phyloP scores from a whole-genome alignment of 2,329 filamentous ascomycete genomes.

The Aspergillus uvarum region DNA sequence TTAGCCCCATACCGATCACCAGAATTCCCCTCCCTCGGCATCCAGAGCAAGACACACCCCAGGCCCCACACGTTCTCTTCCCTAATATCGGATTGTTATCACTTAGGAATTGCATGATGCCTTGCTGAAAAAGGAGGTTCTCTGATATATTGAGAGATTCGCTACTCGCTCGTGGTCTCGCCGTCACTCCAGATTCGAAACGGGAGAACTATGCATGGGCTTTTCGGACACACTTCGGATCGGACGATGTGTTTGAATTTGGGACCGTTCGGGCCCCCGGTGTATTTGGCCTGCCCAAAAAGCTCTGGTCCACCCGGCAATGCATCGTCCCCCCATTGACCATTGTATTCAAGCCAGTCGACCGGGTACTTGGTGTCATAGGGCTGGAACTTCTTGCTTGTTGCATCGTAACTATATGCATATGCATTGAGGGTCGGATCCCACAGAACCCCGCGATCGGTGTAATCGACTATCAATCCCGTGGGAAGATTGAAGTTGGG shows the following conservation, averaged over 20 bases:
- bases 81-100: background rate
- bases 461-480: slow-evolving; percentile 56
- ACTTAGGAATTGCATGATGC: too few species aligned
- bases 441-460: slow-evolving; percentile 58
- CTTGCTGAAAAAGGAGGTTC: background rate
- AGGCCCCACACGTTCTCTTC: background rate
- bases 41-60: background rate
- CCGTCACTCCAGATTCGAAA: slow-evolving; percentile 28
- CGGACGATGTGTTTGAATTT: slow-evolving; percentile 59
- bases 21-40: background rate
- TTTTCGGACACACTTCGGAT: slow-evolving; percentile 56
- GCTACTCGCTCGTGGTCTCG: background rate
- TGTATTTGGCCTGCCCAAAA: slow-evolving; percentile 58
- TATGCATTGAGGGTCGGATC: slow-evolving; percentile 59
- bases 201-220: slow-evolving; percentile 46
- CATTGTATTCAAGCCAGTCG: slow-evolving; percentile 57
- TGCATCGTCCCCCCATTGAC: slow-evolving; percentile 63
- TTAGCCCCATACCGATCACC: background rate
- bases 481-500: slow-evolving; percentile 58
- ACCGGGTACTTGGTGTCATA: slow-evolving; percentile 50
- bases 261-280: slow-evolving; percentile 61
- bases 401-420: slow-evolving; percentile 54
- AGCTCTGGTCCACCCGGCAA: slow-evolving; percentile 53
- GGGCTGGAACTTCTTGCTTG: slow-evolving; percentile 46
- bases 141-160: background rate